These are phyloP conservation scores for Rubus idaeus DNA, from an alignment of 306 rosid genomes.

Conservation along the genomic window DNA sequence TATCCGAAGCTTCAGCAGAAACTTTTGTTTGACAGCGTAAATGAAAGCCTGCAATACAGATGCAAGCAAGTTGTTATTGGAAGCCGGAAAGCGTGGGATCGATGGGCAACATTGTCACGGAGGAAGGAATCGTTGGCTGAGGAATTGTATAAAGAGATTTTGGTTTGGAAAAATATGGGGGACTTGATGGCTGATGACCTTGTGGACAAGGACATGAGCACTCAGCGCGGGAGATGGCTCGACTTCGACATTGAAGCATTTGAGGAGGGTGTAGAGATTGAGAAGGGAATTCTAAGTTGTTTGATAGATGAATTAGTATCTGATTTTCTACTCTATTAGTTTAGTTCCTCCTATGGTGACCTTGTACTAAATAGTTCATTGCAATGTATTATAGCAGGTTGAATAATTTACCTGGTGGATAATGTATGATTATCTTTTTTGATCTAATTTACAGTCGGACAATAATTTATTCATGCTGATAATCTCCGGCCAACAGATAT, in stretches of 20 bases:
- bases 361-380: neutral
- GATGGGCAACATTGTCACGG: constrained; percentile 40
- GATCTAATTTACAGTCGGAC: neutral
- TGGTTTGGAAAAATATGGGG: constrained; percentile 52
- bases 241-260: constrained; percentile 60
- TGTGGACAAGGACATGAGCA: constrained; percentile 78
- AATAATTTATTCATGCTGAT: neutral
- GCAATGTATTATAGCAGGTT: constrained; percentile 12
- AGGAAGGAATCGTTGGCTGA: constrained; percentile 52
- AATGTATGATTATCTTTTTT: constrained; percentile 8
- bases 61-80: constrained; percentile 48
- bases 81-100: constrained; percentile 45
- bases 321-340: constrained; percentile 48
- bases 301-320: constrained; percentile 64
- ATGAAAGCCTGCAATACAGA: constrained; percentile 52
- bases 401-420: constrained; percentile 22
- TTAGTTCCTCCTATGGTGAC: constrained; percentile 28
- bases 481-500: neutral
- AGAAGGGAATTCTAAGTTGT: constrained; percentile 41
- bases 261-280: constrained; percentile 65
- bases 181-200: constrained; percentile 76
- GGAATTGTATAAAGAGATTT: constrained; percentile 59
- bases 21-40: constrained; percentile 61
- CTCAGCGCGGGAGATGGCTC: constrained; percentile 67
- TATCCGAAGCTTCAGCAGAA: constrained; percentile 43